A percentile compares a stretch with the other conserved stretches of the same genome.
Conservation (phyloP, 139 green algal species). For the Tetratostichococcus sp. region DNA sequence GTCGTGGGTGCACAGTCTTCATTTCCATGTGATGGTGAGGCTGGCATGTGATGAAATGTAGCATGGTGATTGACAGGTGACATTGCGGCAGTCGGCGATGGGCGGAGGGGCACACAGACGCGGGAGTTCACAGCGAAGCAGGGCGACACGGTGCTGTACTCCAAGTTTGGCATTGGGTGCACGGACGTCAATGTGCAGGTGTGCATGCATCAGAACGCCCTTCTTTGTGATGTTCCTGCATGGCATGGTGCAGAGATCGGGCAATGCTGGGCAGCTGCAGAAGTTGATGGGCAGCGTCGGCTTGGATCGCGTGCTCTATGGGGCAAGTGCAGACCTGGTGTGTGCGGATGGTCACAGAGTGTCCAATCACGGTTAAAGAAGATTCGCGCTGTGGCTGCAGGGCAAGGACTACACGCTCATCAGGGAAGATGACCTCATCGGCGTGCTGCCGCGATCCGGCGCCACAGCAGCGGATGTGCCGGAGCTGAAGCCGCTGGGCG, state of each 20-base stretch:
- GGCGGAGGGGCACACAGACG: constrained; percentile 40
- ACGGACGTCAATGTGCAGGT: constrained; percentile 70
- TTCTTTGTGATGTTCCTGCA: not conserved
- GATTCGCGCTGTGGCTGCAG: too few relatives aligned
- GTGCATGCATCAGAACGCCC: not conserved
- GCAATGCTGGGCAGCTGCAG: too few relatives aligned
- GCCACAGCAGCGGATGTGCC: constrained; percentile 82
- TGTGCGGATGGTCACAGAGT: too few relatives aligned
- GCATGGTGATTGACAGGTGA: constrained; percentile 31
- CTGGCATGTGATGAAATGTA: too few relatives aligned
- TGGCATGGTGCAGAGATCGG: not conserved
- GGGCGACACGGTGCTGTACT: constrained; percentile 84
- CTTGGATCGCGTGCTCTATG: too few relatives aligned
- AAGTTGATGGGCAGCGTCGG: too few relatives aligned
- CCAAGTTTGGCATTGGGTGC: constrained; percentile 92
- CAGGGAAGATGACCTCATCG: constrained; percentile 86
- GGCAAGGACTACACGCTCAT: constrained; percentile 80
- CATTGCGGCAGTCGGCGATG: constrained; percentile 69
- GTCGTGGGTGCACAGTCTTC: too few relatives aligned
- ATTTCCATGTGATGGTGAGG: too few relatives aligned
- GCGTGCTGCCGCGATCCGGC: constrained; percentile 65
- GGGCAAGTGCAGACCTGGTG: too few relatives aligned
- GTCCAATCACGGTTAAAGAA: too few relatives aligned
- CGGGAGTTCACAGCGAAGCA: constrained; percentile 45
- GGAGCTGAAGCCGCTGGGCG: constrained; percentile 74